phyloP scores from a whole-genome alignment of 2,329 filamentous ascomycete genomes.

The Talaromyces piceae region DNA sequence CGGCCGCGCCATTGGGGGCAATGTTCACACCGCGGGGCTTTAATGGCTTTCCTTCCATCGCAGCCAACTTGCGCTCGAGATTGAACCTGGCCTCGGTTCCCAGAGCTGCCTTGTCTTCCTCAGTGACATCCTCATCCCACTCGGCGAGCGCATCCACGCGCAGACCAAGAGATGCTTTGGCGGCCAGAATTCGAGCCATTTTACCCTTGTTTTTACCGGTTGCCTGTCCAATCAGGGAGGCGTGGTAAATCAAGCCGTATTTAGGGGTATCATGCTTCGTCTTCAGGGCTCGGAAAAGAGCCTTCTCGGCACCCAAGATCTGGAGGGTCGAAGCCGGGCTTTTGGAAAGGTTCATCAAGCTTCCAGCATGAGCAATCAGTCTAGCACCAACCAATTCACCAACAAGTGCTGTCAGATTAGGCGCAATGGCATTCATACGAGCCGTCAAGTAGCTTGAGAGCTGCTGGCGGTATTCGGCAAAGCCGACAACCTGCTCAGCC shows the following conservation, averaged over 20 bases:
- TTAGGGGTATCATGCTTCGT: conserved; percentile 99
- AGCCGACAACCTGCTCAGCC: conserved; percentile 86
- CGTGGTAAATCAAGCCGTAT: conserved; percentile 91
- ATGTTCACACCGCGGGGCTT: conserved; percentile 68
- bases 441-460: conserved; percentile 82
- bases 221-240: conserved; percentile 89
- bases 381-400: conserved; percentile 91
- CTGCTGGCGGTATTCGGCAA: conserved; percentile 82
- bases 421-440: conserved; percentile 94
- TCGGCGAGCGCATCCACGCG: conserved; percentile 85
- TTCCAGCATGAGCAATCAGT: conserved; percentile 90
- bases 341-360: conserved; percentile 90
- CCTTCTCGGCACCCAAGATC: conserved; percentile 97
- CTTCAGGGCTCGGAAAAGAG: conserved; percentile 94
- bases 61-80: conserved; percentile 43
- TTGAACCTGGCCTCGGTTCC: conserved; percentile 55
- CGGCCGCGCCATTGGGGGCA: conserved; percentile 62
- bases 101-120: conserved; percentile 79
- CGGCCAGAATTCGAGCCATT: conserved; percentile 91
- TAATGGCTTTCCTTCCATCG: conserved; percentile 82
- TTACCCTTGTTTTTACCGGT: conserved; percentile 99
- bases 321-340: conserved; percentile 92
- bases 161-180: conserved; percentile 86
- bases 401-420: conserved; percentile 87
- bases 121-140: conserved; percentile 68